Conservation (phyloP, 1,139 yeast species). For the Meyerozyma carpophila region DNA sequence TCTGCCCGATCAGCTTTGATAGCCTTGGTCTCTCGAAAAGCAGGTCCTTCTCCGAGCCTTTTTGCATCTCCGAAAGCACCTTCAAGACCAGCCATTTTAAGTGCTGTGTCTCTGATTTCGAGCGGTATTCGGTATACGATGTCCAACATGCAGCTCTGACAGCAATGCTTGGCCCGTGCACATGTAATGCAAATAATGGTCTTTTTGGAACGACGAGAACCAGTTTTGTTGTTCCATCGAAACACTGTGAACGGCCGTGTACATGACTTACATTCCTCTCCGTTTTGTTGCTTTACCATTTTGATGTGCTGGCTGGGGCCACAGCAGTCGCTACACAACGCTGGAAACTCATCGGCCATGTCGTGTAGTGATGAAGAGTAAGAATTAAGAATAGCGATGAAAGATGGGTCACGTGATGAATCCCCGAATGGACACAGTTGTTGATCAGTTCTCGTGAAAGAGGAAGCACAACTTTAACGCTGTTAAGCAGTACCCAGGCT, state of each 20-base stretch:
- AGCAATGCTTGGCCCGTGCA: constrained; percentile 72
- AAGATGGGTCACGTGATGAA: constrained; percentile 7
- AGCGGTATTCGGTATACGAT: constrained; percentile 74
- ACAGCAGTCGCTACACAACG: constrained; percentile 67
- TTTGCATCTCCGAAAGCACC: constrained; percentile 12
- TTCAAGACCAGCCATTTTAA: constrained; percentile 64
- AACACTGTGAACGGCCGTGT: constrained; percentile 80
- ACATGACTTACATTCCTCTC: constrained; percentile 75
- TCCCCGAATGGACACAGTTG: no score
- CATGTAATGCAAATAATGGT: constrained; percentile 73
- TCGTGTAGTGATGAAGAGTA: not conserved
- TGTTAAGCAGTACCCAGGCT: not conserved
- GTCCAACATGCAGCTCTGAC: constrained; percentile 86
- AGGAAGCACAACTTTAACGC: no score
- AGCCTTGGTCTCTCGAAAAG: constrained; percentile 41
- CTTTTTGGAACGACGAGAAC: constrained; percentile 25
- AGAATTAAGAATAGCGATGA: constrained; percentile 5
- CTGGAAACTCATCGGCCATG: constrained; percentile 39
- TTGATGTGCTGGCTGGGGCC: constrained; percentile 62
- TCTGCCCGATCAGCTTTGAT: constrained; percentile 34
- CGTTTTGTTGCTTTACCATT: constrained; percentile 68
- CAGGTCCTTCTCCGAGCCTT: constrained; percentile 3
- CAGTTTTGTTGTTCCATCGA: constrained; percentile 52
- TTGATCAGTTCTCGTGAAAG: no score
- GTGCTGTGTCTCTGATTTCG: constrained; percentile 73